A percentile compares a stretch with the other conserved stretches of the same genome.
phyloP scores from a whole-genome alignment of 2,329 filamentous ascomycete genomes.

The Stemphylium vesicarium region DNA sequence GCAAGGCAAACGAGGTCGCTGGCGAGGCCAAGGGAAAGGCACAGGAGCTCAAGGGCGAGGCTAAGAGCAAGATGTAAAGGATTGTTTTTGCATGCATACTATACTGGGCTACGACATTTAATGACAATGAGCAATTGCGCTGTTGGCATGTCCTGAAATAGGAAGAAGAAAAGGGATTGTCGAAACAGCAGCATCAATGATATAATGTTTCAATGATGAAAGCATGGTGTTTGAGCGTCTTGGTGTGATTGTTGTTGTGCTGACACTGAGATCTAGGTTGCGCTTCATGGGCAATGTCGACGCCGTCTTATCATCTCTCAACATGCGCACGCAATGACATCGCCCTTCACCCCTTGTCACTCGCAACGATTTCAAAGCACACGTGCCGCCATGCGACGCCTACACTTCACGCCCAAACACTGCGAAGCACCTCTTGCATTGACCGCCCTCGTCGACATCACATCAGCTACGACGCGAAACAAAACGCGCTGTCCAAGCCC shows the following conservation, averaged over 20 bases:
- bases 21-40: constrained; percentile 54
- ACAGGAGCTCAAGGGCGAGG: constrained; percentile 53
- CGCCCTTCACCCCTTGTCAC: too few species aligned
- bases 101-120: background rate
- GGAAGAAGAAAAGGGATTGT: background rate
- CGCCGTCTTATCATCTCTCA: too few species aligned
- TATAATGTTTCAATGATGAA: constrained; percentile 6
- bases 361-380: too few species aligned
- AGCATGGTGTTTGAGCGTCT: background rate
- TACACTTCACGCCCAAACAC: too few species aligned
- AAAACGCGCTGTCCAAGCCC: too few species aligned
- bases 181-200: constrained; percentile 2
- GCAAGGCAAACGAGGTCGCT: constrained; percentile 54
- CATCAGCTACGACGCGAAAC: too few species aligned
- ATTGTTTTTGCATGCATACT: background rate
- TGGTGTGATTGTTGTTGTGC: background rate
- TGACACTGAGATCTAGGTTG: background rate
- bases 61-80: constrained; percentile 53
- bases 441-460: too few species aligned
- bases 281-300: too few species aligned
- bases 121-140: constrained; percentile 2
- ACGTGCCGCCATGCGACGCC: too few species aligned
- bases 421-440: too few species aligned
- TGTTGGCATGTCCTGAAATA: background rate
- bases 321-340: too few species aligned